A percentile compares a stretch with the other conserved stretches of the same genome.
These are phyloP conservation scores for Protomyces gravidus DNA, from an alignment of 1,139 yeast species.

Conservation along the genomic window DNA sequence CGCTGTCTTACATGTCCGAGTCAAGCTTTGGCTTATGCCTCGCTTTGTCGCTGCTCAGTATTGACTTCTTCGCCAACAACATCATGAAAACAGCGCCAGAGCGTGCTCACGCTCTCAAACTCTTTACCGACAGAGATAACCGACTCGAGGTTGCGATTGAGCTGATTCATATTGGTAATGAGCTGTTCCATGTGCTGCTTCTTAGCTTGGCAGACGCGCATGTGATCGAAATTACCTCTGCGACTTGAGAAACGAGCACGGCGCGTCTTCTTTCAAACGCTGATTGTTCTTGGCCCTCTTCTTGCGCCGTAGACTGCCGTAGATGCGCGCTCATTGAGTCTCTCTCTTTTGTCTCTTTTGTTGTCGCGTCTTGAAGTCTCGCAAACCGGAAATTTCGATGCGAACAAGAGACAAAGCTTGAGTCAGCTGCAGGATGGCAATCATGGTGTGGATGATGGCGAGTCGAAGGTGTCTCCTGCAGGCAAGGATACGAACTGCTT, in stretches of 20 bases:
- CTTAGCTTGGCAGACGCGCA: neutral
- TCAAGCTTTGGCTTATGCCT: neutral
- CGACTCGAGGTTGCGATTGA: conserved; percentile 36
- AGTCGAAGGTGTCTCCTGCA: too few relatives aligned
- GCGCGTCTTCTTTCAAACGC: neutral
- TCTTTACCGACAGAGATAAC: conserved; percentile 36
- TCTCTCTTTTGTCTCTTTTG: too few relatives aligned
- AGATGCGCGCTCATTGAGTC: too few relatives aligned
- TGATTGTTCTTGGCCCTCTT: neutral
- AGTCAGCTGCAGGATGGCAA: too few relatives aligned
- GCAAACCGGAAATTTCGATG: too few relatives aligned
- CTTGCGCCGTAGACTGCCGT: neutral
- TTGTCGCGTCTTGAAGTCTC: too few relatives aligned
- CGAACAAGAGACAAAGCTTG: too few relatives aligned
- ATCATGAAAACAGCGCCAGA: conserved; percentile 36
- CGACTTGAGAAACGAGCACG: neutral
- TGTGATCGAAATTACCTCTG: neutral
- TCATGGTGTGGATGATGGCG: too few relatives aligned
- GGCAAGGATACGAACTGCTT: too few relatives aligned
- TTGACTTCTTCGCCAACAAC: conserved; percentile 26
- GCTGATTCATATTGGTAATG: conserved; percentile 35
- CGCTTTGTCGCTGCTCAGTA: neutral
- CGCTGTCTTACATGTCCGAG: neutral
- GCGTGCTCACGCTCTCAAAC: conserved; percentile 36
- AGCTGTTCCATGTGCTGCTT: conserved; percentile 35